Evolutionary conservation across 2,329 filamentous ascomycete genomes (phyloP).

Genomic region (Trichophyton rubrum): DNA sequence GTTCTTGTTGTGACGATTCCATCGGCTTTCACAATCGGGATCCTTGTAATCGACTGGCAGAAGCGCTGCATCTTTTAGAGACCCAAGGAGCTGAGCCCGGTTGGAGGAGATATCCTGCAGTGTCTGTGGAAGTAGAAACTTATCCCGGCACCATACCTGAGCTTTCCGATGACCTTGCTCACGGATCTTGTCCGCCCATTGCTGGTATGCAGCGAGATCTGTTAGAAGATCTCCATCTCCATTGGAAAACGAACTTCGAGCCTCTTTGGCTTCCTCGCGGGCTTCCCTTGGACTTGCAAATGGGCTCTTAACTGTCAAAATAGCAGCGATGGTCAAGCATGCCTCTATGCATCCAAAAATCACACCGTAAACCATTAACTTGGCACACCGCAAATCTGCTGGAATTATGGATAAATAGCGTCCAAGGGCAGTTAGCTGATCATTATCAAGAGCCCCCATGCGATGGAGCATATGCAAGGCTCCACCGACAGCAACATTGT

Average conservation of each 20-base stretch:
- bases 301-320: slow-evolving; percentile 77
- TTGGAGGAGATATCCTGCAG: slow-evolving; percentile 82
- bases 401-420: slow-evolving; percentile 91
- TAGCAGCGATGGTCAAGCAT: slow-evolving; percentile 76
- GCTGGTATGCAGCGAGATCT: slow-evolving; percentile 69
- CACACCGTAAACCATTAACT: slow-evolving; percentile 88
- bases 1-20: slow-evolving; percentile 26
- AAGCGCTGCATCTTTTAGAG: slow-evolving; percentile 77
- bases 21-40: slow-evolving; percentile 24
- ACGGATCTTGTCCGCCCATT: slow-evolving; percentile 59
- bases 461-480: slow-evolving; percentile 65
- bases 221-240: slow-evolving; percentile 81
- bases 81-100: slow-evolving; percentile 69
- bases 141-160: slow-evolving; percentile 66
- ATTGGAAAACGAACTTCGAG: slow-evolving; percentile 58
- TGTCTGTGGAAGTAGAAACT: slow-evolving; percentile 73
- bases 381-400: slow-evolving; percentile 81
- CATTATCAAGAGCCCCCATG: slow-evolving; percentile 79
- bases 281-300: slow-evolving; percentile 76
- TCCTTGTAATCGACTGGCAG: slow-evolving; percentile 42
- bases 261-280: slow-evolving; percentile 67
- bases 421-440: slow-evolving; percentile 79
- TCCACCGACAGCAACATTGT: slow-evolving; percentile 70
- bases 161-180: slow-evolving; percentile 34
- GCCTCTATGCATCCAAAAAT: slow-evolving; percentile 88